phyloP scores from a whole-genome alignment of 345 rosid species.

The Camelina hispida region DNA sequence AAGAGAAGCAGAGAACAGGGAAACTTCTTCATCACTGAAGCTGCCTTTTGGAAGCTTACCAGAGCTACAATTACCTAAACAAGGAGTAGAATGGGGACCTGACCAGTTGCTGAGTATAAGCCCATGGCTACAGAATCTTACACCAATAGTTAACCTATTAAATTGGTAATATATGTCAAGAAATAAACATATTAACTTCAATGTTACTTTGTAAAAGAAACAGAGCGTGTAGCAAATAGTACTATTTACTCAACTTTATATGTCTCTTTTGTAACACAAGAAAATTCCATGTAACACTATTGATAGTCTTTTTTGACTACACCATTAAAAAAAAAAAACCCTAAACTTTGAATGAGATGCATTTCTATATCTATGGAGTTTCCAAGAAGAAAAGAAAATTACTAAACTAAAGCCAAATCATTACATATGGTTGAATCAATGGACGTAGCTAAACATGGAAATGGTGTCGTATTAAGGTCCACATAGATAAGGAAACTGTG shows the following conservation, averaged over 20 bases:
- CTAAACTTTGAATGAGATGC: constrained; percentile 11
- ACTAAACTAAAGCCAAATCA: not conserved
- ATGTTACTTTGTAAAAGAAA: not conserved
- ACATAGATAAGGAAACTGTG: not conserved
- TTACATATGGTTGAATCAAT: constrained; percentile 7
- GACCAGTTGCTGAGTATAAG: constrained; percentile 68
- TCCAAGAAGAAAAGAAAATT: constrained; percentile 15
- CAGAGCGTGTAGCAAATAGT: constrained; percentile 18
- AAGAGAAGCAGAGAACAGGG: constrained; percentile 20
- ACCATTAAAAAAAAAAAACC: not conserved
- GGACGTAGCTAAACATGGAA: not conserved
- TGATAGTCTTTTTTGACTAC: constrained; percentile 15
- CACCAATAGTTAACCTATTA: constrained; percentile 57
- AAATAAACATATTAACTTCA: constrained; percentile 19
- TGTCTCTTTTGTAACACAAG: constrained; percentile 23
- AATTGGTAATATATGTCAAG: constrained; percentile 49
- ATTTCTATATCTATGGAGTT: constrained; percentile 1
- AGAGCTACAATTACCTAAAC: constrained; percentile 76
- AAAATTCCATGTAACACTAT: constrained; percentile 11
- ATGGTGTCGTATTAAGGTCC: not conserved
- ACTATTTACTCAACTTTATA: not conserved
- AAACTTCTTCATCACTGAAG: constrained; percentile 49
- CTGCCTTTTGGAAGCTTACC: constrained; percentile 56
- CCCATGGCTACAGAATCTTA: constrained; percentile 81
- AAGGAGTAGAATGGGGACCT: constrained; percentile 66